Evolutionary conservation across 306 rosid genomes (phyloP).

Genomic region (Cicer bijugum): DNA sequence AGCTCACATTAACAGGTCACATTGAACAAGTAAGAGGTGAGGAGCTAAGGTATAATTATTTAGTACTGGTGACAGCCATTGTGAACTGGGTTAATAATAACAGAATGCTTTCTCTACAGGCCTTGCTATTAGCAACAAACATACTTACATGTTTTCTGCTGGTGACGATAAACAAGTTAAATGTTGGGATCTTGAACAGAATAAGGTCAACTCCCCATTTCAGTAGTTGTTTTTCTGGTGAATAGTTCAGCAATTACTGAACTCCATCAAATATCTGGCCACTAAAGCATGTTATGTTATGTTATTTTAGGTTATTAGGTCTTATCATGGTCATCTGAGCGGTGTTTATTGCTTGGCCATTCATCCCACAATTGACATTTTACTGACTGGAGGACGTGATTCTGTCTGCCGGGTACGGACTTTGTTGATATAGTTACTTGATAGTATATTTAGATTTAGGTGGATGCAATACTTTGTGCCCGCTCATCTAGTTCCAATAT

Average conservation of each 20-base stretch:
- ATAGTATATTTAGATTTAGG: constrained; percentile 33
- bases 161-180: constrained; percentile 98
- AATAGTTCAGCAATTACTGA: constrained; percentile 37
- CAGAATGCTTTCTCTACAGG: constrained; percentile 57
- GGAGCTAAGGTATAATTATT: constrained; percentile 39
- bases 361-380: constrained; percentile 92
- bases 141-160: constrained; percentile 97
- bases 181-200: constrained; percentile 99
- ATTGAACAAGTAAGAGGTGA: constrained; percentile 94
- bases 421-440: constrained; percentile 40
- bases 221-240: constrained; percentile 27
- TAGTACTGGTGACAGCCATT: constrained; percentile 14
- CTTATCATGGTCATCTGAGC: constrained; percentile 98
- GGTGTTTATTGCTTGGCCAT: constrained; percentile 98
- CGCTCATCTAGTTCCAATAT: constrained; percentile 10
- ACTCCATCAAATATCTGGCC: constrained; percentile 18
- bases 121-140: constrained; percentile 87
- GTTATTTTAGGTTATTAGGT: constrained; percentile 73
- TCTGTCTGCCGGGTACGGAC: constrained; percentile 95
- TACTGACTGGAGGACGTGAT: constrained; percentile 98
- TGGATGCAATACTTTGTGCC: constrained; percentile 31
- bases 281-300: constrained; percentile 30
- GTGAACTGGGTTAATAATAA: constrained; percentile 37
- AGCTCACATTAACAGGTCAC: constrained; percentile 94
- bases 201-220: constrained; percentile 63